Base-by-base conservation (phyloP, 2,329 filamentous ascomycete species). In the Ophiocordyceps camponoti-rufipedis region DNA sequence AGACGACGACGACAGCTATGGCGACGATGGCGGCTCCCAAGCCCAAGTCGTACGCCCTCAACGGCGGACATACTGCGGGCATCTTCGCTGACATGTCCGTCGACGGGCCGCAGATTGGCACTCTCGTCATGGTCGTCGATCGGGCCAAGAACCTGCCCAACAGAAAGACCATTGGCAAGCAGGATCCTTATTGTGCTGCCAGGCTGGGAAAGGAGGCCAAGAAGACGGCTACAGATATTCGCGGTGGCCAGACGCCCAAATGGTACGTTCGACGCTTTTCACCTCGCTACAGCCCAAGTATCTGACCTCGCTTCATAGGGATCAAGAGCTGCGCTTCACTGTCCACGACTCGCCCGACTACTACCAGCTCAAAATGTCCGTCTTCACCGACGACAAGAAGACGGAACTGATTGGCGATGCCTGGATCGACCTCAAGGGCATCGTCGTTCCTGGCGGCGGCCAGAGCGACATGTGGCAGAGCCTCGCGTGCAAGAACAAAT, bases 361-460 rank as follows among this genome's bases (percentile, higher is more conserved):
- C 68, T 87, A 86, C 64, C 85, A 88, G 59, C 73, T 98, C 47
- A 98, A 98, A 61, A 73, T 96, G 14, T 95, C 89, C 3, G 77
- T 96, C 6, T 98, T 98, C 67, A 95, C 94, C 59, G 91, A 98
- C 56, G 91, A 98, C 65, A 96, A 95, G 68, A 93, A 83, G 67
- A 96, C 89, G 0, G 91, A 98, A 53, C 64, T 98, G 51, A 95
- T 98, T 55, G 91, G 91, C 52, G 91, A 98, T 63, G 80, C 85
- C 7, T 95, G 85, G 81, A 76, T 96, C 48, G 82, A 85, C 56
- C 70, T 98, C 48, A 78, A 80, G 53, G 74, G 78, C 53, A 83
- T 98, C 54, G 75, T 98, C 50, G 72, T 88, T 18, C 70, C 79
- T 2, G 88, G 91, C 43, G 91, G 91, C 43, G 88, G 91, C n/a